phyloP scores from a whole-genome alignment of 2,329 filamentous ascomycete genomes.

The Aspergillus flavus region DNA sequence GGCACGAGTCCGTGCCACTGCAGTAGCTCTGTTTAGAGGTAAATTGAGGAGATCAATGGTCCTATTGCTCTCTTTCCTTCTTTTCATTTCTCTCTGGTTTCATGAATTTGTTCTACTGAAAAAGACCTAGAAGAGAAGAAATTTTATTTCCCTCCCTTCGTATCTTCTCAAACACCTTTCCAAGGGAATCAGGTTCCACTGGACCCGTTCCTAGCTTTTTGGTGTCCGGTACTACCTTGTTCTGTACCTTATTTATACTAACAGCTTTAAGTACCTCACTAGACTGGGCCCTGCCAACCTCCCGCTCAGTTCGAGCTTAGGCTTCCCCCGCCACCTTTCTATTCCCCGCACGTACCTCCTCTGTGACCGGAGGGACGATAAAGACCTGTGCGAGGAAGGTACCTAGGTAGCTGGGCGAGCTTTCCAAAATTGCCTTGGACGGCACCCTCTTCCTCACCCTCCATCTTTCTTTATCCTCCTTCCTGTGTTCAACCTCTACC shows the following conservation, averaged over 20 bases:
- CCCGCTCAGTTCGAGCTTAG: conserved; percentile 1
- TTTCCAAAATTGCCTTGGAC: background rate
- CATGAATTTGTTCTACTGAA: background rate
- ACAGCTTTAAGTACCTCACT: background rate
- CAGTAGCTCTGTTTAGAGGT: conserved; percentile 1
- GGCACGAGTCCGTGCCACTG: conserved; percentile 14
- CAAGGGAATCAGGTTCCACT: background rate
- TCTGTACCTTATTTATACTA: background rate
- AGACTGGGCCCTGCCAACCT: background rate
- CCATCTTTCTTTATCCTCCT: background rate
- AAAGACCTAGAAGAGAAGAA: background rate
- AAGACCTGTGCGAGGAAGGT: background rate
- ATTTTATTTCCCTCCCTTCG: background rate
- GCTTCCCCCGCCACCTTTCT: conserved; percentile 4
- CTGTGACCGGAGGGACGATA: background rate
- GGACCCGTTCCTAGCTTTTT: background rate
- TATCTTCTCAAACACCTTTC: background rate
- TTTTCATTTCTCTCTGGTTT: background rate
- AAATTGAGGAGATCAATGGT: conserved; percentile 1
- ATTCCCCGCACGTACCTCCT: background rate
- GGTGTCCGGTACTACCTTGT: background rate
- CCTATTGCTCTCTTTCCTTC: background rate
- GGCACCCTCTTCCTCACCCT: background rate
- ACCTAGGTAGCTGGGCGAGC: background rate
- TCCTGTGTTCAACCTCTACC: background rate